Conservation (phyloP, 495 filamentous ascomycete genomes). For the Aspergillus mulundensis region DNA sequence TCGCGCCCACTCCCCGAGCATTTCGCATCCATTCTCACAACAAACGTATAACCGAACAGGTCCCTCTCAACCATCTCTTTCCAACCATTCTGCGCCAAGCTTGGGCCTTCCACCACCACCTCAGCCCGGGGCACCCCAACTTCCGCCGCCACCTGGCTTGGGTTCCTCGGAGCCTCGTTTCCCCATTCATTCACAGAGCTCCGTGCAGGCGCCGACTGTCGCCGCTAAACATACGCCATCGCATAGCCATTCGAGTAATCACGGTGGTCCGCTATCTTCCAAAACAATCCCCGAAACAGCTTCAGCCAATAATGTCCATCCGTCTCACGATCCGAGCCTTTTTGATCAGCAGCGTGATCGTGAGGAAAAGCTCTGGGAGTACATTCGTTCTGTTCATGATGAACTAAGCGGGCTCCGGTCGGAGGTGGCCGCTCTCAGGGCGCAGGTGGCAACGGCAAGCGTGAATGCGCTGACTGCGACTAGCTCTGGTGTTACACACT, state of each 20-base stretch:
- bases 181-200: conserved; percentile 31
- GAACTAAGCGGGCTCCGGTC: conserved; percentile 34
- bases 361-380: conserved; percentile 43
- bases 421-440: conserved; percentile 38
- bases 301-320: conserved; percentile 21
- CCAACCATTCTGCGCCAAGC: conserved; percentile 26
- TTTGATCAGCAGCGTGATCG: conserved; percentile 30
- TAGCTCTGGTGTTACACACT: conserved; percentile 19
- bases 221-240: conserved; percentile 31
- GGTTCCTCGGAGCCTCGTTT: conserved; percentile 45
- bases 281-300: conserved; percentile 28
- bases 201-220: conserved; percentile 14
- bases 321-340: conserved; percentile 24
- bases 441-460: conserved; percentile 36
- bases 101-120: conserved; percentile 37
- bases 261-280: conserved; percentile 26
- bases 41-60: conserved; percentile 56
- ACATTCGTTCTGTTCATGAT: conserved; percentile 42
- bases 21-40: conserved; percentile 65
- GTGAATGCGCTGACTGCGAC: conserved; percentile 23
- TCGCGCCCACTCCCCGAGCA: conserved; percentile 65
- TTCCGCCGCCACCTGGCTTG: conserved; percentile 51
- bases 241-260: conserved; percentile 41
- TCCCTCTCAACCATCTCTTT: conserved; percentile 21
- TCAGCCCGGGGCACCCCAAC: conserved; percentile 43